Conservation (phyloP, 345 rosid species). For the Streptanthus diversifolius region DNA sequence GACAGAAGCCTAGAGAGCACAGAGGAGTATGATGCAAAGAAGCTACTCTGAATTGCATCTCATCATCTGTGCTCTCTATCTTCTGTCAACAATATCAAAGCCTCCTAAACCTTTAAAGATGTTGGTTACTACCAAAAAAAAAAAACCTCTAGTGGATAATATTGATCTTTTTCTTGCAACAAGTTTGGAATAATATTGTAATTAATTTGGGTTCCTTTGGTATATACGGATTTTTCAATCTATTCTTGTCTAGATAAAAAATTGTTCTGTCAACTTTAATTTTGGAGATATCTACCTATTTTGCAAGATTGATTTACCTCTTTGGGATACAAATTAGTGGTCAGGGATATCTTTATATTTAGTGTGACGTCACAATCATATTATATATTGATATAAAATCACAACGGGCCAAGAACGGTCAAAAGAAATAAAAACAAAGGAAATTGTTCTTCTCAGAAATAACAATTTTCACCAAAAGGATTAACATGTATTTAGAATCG, state of each 20-base stretch:
- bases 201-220: neutral
- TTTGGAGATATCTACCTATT: neutral
- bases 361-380: neutral
- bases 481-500: neutral
- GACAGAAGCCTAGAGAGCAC: constrained; percentile 88
- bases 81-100: constrained; percentile 66
- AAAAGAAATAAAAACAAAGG: neutral
- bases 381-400: constrained; percentile 1
- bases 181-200: constrained; percentile 22
- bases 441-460: neutral
- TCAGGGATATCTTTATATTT: neutral
- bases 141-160: neutral
- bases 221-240: neutral
- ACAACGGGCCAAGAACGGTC: neutral
- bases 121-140: neutral
- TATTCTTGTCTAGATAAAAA: neutral
- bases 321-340: neutral
- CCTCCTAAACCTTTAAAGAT: constrained; percentile 11
- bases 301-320: neutral
- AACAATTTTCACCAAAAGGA: neutral
- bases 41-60: constrained; percentile 9
- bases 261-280: neutral
- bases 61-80: constrained; percentile 87
- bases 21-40: constrained; percentile 54
- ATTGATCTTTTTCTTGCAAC: constrained; percentile 5